Conservation (phyloP, 2,329 filamentous ascomycete genomes). For the Cercospora sp. region DNA sequence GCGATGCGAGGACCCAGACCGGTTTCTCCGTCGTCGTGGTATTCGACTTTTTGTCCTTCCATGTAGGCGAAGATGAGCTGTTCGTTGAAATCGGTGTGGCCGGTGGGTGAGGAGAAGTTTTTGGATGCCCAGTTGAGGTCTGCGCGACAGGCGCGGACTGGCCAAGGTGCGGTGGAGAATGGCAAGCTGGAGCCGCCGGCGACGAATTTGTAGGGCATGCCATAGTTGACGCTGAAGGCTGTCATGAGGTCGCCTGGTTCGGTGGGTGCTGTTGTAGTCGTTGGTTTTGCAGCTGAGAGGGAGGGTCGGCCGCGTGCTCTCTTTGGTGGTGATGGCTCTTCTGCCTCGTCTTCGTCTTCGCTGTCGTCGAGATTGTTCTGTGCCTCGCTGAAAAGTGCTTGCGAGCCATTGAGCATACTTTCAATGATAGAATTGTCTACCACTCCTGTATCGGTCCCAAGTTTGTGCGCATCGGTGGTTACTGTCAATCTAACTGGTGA, state of each 20-base stretch:
- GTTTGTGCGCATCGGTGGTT: background rate
- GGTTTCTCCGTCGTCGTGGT: conserved; percentile 66
- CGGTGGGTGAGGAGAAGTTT: conserved; percentile 39
- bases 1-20: conserved; percentile 64
- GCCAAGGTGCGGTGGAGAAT: conserved; percentile 51
- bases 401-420: background rate
- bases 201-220: conserved; percentile 67
- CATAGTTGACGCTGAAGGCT: conserved; percentile 43
- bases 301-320: background rate
- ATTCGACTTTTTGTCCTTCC: conserved; percentile 60
- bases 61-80: conserved; percentile 64
- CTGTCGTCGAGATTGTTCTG: background rate
- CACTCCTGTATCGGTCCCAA: background rate
- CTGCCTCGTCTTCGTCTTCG: background rate
- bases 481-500: background rate
- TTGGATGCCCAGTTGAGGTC: conserved; percentile 58
- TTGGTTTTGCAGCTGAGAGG: background rate
- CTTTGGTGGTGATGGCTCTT: background rate
- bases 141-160: conserved; percentile 53
- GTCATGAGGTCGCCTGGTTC: conserved; percentile 38
- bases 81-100: conserved; percentile 59
- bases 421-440: background rate
- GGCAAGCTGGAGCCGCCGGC: conserved; percentile 55
- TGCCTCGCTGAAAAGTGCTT: background rate
- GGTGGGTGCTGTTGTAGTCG: conserved; percentile 4